Evolutionary conservation across 129 eudicot genomes (phyloP), one percentile per base, ranked within the genome.

Genomic region (Tagetes erecta): DNA sequence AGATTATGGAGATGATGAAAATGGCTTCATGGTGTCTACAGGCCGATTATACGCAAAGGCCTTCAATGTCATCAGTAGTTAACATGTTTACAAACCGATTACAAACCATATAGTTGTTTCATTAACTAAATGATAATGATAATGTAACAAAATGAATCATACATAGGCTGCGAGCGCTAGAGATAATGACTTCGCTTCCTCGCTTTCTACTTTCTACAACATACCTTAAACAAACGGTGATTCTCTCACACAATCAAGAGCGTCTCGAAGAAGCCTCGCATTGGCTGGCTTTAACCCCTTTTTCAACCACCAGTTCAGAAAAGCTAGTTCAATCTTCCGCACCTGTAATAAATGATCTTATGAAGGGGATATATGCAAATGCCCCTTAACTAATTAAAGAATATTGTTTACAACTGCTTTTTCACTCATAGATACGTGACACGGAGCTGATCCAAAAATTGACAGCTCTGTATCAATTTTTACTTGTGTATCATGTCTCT

Each of bases 251-350:
- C 88, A 88, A 45, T 79, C 76, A 56, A 27, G 41, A 8, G 85
- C 20, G 39, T 76, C 78, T 7, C 80, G 73, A 59, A 79, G 80
- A 34, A 88, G 86, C 52, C 75, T 55, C 78, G 83, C 86, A 67
- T 38, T 78, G 70, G 77, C 64, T 45, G 88, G 85, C 82, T 84
- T 80, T 75, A 82, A 59, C 27, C 94, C 94, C 70, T 73, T 82
- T 39, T 53, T 80, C n/a, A 67, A 78, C 91, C 95, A 91, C 59
- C 82, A 63, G 27, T 77, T 80, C n/a, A 88, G 86, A 47, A 91
- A 78, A 57, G 88, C 87, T 57, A 76, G 85, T 73, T 91, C 97
- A 3, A 91, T 74, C 74, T 67, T 84, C 79, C 97, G 82, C 52
- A 88, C 87, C 95, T 87, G 83, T 59, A 56, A 64, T n/a, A n/a